Evolutionary conservation across 306 rosid genomes (phyloP), one percentile per base, ranked within the genome.

Genomic region (Quercus dentata): DNA sequence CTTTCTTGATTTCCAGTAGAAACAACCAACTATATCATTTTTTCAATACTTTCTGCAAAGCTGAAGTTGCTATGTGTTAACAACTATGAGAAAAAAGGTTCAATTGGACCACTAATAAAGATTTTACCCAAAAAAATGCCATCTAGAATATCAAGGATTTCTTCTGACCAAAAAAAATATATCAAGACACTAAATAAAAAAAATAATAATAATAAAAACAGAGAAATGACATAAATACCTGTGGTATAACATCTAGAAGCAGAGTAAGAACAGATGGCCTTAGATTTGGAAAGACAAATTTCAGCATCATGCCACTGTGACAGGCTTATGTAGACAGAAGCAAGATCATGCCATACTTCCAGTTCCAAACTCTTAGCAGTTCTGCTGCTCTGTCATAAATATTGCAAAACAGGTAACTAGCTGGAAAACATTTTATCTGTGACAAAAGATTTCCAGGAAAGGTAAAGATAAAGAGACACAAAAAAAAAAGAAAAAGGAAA

Each of bases 271-370:
- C 69, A 62, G 72, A 93, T 80, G 83, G 87, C 87, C 88, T 86
- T 88, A 1, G 98, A 91, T 86, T 88, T 91, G 4, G 89, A 83
- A 68, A 96, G 94, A 83, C 98, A 96, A 52, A 83, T 85, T 88
- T 89, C 92, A 3, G 94, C 97, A 71, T 93, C 98, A 35, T 59
- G 83, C 99, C 94, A 96, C 58, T 74, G 85, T 25, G 94, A 91
- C 69, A 91, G 82, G 67, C 80, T 81, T 83, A 91, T 85, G 75
- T 96, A 96, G 33, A 91, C 73, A 81, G 76, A 74, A 75, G 98
- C 91, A 79, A 96, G 88, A 74, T 91, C 98, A 83, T 90, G 94
- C 98, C 97, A 96, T 78, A 85, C 81, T 83, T 93, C 97, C 86
- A 85, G 38, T 87, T 96, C 93, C 86, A 93, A 83, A 77, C 86